Conservation (phyloP, 106 monocot genomes). For the Dioscorea alata region DNA sequence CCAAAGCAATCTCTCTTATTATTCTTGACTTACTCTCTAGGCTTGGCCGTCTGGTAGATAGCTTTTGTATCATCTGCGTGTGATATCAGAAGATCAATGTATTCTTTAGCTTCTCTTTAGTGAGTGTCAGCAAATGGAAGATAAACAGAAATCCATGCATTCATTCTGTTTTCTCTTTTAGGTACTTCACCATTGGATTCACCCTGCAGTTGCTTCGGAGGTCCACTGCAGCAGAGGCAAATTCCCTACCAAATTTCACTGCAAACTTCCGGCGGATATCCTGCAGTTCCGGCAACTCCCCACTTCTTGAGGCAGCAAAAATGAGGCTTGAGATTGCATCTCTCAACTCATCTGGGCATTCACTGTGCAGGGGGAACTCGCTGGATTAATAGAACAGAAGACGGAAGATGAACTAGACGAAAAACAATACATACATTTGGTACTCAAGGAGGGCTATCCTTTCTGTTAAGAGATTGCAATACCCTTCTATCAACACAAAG, state of each 20-base stretch:
- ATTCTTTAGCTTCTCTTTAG: too few relatives aligned
- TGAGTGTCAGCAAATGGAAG: too few relatives aligned
- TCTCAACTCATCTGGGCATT: constrained; percentile 75
- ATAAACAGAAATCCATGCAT: too few relatives aligned
- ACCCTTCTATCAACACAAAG: constrained; percentile 47
- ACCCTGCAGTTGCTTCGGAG: constrained; percentile 54
- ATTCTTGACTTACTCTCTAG: constrained; percentile 48
- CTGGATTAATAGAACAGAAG: neutral
- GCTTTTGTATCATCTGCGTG: constrained; percentile 66
- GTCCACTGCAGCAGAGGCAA: constrained; percentile 43
- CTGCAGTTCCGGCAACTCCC: constrained; percentile 66
- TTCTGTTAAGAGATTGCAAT: constrained; percentile 57
- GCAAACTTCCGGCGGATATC: constrained; percentile 46
- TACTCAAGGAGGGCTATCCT: constrained; percentile 42
- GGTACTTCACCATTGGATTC: constrained; percentile 35
- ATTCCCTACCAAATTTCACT: constrained; percentile 51
- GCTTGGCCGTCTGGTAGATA: constrained; percentile 47
- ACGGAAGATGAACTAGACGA: neutral
- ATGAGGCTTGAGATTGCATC: constrained; percentile 60
- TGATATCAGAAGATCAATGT: neutral
- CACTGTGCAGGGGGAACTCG: constrained; percentile 16
- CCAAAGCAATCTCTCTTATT: constrained; percentile 55
- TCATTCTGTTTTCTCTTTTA: too few relatives aligned
- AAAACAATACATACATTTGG: constrained; percentile 28
- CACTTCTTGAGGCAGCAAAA: constrained; percentile 54